Conservation (phyloP, 2,329 filamentous ascomycete genomes). For the Talaromyces atroroseus region DNA sequence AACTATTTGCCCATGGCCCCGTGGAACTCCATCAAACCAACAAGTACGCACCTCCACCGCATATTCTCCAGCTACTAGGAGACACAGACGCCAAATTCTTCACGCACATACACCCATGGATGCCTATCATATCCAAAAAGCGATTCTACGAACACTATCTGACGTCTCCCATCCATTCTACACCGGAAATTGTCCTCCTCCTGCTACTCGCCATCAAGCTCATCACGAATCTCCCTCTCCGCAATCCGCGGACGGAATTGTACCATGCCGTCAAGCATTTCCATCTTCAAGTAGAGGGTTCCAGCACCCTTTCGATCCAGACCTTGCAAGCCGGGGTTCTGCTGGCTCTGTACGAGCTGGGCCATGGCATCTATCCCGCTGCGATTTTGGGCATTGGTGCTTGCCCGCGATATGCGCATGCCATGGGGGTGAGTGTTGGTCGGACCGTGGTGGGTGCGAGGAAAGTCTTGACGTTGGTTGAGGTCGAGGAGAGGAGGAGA, state of each 20-base stretch:
- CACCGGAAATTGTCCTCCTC: slow-evolving; percentile 14
- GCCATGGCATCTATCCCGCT: slow-evolving; percentile 8
- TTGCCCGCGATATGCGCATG: slow-evolving; percentile 10
- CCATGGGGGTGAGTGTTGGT: slow-evolving; percentile 2
- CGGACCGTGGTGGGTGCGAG: not conserved
- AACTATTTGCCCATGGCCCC: not conserved
- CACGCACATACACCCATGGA: slow-evolving; percentile 18
- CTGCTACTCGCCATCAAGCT: slow-evolving; percentile 16
- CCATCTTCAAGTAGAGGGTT: not conserved
- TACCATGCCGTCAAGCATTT: slow-evolving; percentile 16
- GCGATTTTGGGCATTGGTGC: slow-evolving; percentile 8
- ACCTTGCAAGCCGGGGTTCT: slow-evolving; percentile 3
- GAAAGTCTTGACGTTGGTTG: slow-evolving; percentile 16
- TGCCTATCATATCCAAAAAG: slow-evolving; percentile 21
- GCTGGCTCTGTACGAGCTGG: slow-evolving; percentile 7
- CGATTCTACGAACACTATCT: slow-evolving; percentile 17
- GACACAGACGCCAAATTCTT: slow-evolving; percentile 16
- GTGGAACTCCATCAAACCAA: not conserved
- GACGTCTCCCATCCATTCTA: slow-evolving; percentile 10
- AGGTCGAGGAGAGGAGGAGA: slow-evolving; percentile 21
- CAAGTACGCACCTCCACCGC: not conserved
- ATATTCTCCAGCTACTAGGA: not conserved
- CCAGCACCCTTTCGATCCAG: not conserved
- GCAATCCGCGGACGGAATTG: slow-evolving; percentile 11
- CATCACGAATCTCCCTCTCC: slow-evolving; percentile 5